These are phyloP conservation scores for Penicillium frequentans DNA, from an alignment of 2,329 filamentous ascomycete species.

Conservation along the genomic window DNA sequence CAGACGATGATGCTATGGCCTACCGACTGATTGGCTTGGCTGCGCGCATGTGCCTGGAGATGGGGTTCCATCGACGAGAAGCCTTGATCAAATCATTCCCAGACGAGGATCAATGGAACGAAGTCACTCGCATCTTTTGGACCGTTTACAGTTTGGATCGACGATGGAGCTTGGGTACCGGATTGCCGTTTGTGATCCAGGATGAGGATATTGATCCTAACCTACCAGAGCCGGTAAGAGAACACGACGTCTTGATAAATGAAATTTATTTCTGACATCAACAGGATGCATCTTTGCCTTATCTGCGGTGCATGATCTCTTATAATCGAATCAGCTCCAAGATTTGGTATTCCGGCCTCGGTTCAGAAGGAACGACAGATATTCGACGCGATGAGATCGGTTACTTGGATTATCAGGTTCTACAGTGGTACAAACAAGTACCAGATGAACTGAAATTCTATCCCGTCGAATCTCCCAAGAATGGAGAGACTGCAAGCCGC, in stretches of 20 bases:
- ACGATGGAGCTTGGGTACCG: conserved; percentile 86
- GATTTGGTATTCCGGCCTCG: conserved; percentile 79
- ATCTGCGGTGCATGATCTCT: conserved; percentile 78
- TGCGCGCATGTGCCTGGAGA: conserved; percentile 72
- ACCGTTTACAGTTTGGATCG: conserved; percentile 81
- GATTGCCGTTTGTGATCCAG: conserved; percentile 80
- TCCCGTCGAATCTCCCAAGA: conserved; percentile 52
- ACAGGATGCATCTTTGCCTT: conserved; percentile 57
- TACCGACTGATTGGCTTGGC: conserved; percentile 87
- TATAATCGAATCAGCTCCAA: conserved; percentile 82
- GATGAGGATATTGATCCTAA: conserved; percentile 81
- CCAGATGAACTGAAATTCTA: conserved; percentile 64
- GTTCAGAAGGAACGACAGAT: conserved; percentile 65
- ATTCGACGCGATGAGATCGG: conserved; percentile 74
- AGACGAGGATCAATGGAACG: conserved; percentile 66
- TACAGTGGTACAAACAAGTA: conserved; percentile 81
- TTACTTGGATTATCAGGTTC: conserved; percentile 76
- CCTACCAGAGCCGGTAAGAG: conserved; percentile 71
- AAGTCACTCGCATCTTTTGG: conserved; percentile 78
- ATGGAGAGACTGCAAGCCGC: conserved; percentile 57
- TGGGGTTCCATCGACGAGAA: conserved; percentile 79
- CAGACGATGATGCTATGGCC: conserved; percentile 79
- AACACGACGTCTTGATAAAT: not conserved
- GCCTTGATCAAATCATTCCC: conserved; percentile 67
- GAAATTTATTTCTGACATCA: not conserved